Evolutionary conservation across 2,329 filamentous ascomycete genomes (phyloP).

Genomic region (Blumeria graminis): DNA sequence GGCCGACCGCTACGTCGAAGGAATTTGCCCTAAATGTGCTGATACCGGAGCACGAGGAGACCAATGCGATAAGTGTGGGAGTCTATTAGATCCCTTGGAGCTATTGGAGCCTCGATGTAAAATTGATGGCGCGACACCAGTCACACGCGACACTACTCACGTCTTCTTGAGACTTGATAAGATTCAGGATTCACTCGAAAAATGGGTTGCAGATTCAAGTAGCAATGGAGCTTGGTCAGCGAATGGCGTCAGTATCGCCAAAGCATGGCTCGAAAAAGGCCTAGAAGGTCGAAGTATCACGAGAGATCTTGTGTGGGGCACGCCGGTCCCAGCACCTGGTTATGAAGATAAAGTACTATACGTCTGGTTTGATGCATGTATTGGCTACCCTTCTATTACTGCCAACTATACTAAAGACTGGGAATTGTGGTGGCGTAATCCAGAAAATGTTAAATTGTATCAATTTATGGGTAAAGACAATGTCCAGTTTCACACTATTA

Average conservation of each 20-base stretch:
- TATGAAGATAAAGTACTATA: slow-evolving; percentile 67
- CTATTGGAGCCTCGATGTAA: slow-evolving; percentile 78
- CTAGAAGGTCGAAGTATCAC: slow-evolving; percentile 75
- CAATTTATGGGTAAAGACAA: slow-evolving; percentile 93
- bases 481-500: slow-evolving; percentile 60
- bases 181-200: slow-evolving; percentile 50
- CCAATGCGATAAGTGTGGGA: slow-evolving; percentile 52
- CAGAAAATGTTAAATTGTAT: slow-evolving; percentile 67
- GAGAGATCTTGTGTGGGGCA: slow-evolving; percentile 76
- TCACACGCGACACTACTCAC: slow-evolving; percentile 66
- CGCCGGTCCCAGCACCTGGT: slow-evolving; percentile 26
- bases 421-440: slow-evolving; percentile 88
- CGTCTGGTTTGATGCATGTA: slow-evolving; percentile 68
- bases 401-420: slow-evolving; percentile 72
- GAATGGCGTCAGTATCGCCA: slow-evolving; percentile 53
- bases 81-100: slow-evolving; percentile 30
- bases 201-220: slow-evolving; percentile 53
- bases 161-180: slow-evolving; percentile 73
- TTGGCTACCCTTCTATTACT: slow-evolving; percentile 88
- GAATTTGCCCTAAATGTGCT: slow-evolving; percentile 49
- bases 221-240: slow-evolving; percentile 52
- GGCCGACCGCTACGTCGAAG: slow-evolving; percentile 70
- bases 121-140: slow-evolving; percentile 60
- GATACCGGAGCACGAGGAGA: slow-evolving; percentile 49
- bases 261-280: slow-evolving; percentile 63